Evolutionary conservation across 2,329 filamentous ascomycete genomes (phyloP).

Genomic region (Fusarium sp.): DNA sequence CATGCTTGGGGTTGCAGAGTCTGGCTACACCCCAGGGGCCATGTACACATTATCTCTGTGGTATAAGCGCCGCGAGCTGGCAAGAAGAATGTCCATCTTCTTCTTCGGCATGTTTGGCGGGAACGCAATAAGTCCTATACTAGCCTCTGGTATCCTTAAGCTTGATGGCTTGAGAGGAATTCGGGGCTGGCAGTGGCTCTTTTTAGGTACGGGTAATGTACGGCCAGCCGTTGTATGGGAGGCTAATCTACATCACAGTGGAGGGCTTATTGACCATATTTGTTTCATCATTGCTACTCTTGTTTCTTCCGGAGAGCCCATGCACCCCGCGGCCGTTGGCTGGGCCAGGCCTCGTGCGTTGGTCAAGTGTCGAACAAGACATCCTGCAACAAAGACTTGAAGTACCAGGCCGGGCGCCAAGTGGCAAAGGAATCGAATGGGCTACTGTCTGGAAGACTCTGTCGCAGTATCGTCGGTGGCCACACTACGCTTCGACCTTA

Average conservation of each 20-base stretch:
- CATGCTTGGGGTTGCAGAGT: conserved; percentile 64
- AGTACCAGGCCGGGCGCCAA: conserved; percentile 37
- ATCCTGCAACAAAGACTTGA: conserved; percentile 1
- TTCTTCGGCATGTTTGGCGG: conserved; percentile 70
- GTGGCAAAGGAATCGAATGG: conserved; percentile 7
- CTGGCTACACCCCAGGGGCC: conserved; percentile 67
- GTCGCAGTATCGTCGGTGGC: conserved; percentile 29
- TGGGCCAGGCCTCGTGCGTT: background rate
- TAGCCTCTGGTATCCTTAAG: conserved; percentile 64
- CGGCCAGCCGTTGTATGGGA: background rate
- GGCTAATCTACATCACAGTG: conserved; percentile 48
- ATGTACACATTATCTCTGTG: conserved; percentile 68
- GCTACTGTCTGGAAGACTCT: conserved; percentile 19
- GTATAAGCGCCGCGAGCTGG: conserved; percentile 64
- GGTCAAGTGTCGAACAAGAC: conserved; percentile 2
- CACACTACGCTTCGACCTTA: conserved; percentile 27
- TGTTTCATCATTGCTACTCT: background rate
- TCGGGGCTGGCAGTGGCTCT: conserved; percentile 67
- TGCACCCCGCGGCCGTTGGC: conserved; percentile 1
- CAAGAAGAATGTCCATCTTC: conserved; percentile 64
- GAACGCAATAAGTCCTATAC: conserved; percentile 63
- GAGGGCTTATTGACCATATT: conserved; percentile 52
- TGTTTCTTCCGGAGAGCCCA: conserved; percentile 13
- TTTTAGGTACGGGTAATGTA: conserved; percentile 56
- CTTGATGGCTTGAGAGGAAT: conserved; percentile 59